phyloP scores from a whole-genome alignment of 148 eudicot species.

The Amaranthus cruentus region DNA sequence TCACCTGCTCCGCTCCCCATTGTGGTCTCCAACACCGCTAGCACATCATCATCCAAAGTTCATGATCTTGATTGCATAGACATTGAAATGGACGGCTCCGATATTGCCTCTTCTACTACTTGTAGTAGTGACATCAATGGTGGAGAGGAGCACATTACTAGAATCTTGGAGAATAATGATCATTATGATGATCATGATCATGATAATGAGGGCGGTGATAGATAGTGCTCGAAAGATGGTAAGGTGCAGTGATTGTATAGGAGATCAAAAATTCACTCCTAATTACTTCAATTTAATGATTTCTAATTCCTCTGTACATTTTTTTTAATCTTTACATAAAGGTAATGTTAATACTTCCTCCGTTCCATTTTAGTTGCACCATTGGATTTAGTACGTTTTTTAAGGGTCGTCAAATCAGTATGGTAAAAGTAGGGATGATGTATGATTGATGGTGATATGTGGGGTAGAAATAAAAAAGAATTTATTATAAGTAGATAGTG shows the following conservation, averaged over 20 bases:
- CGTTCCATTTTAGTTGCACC: too few relatives aligned
- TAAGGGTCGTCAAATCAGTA: too few relatives aligned
- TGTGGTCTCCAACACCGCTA: constrained; percentile 15
- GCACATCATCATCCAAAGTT: constrained; percentile 13
- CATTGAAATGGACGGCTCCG: background rate
- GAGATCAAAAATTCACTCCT: background rate
- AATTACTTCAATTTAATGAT: too few relatives aligned
- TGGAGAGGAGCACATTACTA: too few relatives aligned
- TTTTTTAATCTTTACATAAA: too few relatives aligned
- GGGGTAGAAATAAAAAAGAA: too few relatives aligned
- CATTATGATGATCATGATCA: background rate
- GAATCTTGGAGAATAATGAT: background rate
- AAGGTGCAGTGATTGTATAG: constrained; percentile 9
- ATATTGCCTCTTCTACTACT: constrained; percentile 5
- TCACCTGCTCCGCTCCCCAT: constrained; percentile 60
- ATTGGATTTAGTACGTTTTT: too few relatives aligned
- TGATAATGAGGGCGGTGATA: background rate
- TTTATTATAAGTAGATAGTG: too few relatives aligned
- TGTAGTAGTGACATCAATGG: background rate
- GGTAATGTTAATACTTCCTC: too few relatives aligned
- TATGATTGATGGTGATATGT: too few relatives aligned
- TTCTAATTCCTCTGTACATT: too few relatives aligned
- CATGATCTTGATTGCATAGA: constrained; percentile 9
- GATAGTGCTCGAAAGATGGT: background rate
- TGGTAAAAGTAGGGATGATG: too few relatives aligned